Percentiles rank a stretch among this genome's conserved stretches.
phyloP scores from a whole-genome alignment of 768 basidiomycete species.

The Boletellus sp. region DNA sequence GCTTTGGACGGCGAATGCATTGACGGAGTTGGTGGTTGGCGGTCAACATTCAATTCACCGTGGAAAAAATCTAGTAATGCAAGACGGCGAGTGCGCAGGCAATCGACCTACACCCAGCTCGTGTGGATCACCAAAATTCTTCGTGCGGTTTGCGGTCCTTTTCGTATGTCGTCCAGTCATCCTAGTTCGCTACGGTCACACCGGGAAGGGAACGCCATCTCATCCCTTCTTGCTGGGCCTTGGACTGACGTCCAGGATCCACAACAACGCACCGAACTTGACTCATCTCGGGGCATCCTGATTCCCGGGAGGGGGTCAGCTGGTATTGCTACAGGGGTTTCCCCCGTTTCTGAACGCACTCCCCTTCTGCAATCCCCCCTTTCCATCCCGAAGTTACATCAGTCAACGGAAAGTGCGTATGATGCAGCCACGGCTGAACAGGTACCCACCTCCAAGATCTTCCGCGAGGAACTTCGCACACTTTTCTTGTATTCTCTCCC shows the following conservation, averaged over 20 bases:
- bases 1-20: constrained; percentile 22
- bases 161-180: constrained; percentile 18
- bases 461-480: constrained; percentile 58
- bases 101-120: too few species aligned
- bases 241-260: constrained; percentile 9
- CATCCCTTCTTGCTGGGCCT: constrained; percentile 47
- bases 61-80: constrained; percentile 1
- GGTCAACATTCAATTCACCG: not conserved
- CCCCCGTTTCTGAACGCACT: constrained; percentile 44
- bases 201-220: constrained; percentile 62
- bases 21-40: not conserved
- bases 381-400: constrained; percentile 54
- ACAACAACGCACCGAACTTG: constrained; percentile 5
- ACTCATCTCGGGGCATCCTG: constrained; percentile 18
- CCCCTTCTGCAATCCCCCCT: constrained; percentile 49
- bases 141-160: not conserved
- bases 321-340: not conserved
- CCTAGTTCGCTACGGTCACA: constrained; percentile 38
- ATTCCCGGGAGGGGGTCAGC: constrained; percentile 9
- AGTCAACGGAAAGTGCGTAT: constrained; percentile 33
- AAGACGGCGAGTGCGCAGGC: too few species aligned
- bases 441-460: constrained; percentile 29
- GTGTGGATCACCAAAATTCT: not conserved
- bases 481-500: constrained; percentile 65
- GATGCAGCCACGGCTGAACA: constrained; percentile 14